Conservation (phyloP, 2,329 filamentous ascomycete species). For the Hypoxylon sp. region DNA sequence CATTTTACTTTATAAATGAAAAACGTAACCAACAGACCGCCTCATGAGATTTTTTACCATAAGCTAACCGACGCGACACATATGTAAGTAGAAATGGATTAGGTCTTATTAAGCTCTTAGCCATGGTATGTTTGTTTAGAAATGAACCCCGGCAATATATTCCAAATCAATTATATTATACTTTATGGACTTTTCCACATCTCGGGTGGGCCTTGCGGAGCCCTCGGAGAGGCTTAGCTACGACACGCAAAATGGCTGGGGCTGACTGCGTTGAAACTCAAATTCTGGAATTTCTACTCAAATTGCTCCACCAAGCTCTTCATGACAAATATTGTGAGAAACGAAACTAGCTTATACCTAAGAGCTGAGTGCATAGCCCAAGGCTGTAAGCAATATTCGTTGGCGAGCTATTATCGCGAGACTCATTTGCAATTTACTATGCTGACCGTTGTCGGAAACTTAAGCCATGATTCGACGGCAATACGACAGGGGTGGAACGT, state of each 20-base stretch:
- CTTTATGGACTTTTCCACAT: not conserved
- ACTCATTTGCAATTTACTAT: not conserved
- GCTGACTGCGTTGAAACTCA: conserved; percentile 3
- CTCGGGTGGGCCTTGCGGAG: not conserved
- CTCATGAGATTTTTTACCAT: too few relatives aligned
- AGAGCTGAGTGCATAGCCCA: not conserved
- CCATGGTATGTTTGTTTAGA: not conserved
- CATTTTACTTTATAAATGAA: too few relatives aligned
- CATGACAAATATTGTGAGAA: not conserved
- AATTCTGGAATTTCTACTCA: not conserved
- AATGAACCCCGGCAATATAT: not conserved
- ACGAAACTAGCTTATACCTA: not conserved
- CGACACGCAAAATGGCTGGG: not conserved
- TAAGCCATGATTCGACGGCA: not conserved
- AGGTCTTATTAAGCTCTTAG: too few relatives aligned
- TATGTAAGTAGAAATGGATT: too few relatives aligned
- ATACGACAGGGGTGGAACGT: not conserved
- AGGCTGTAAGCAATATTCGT: not conserved
- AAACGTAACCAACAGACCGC: too few relatives aligned
- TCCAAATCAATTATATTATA: not conserved
- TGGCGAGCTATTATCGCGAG: not conserved
- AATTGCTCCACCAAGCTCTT: not conserved
- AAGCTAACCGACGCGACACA: too few relatives aligned
- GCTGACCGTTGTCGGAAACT: not conserved
- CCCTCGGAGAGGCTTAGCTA: not conserved